These are phyloP conservation scores for Blastomyces parvus DNA, from an alignment of 2,329 filamentous ascomycete species.

Conservation along the genomic window DNA sequence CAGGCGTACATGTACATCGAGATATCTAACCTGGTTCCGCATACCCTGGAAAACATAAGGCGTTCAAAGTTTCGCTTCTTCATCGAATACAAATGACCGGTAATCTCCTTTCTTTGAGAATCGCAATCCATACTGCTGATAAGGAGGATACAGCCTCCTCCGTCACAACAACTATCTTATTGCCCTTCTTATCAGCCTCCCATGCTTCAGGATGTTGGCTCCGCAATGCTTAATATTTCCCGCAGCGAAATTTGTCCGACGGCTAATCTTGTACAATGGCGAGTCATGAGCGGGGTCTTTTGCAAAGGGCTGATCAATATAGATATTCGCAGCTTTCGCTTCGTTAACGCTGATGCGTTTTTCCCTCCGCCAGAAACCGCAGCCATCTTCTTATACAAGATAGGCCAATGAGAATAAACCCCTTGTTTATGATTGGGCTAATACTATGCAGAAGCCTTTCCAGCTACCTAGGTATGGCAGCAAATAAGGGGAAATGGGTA, in stretches of 20 bases:
- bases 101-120: constrained; percentile 8
- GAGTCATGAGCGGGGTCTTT: neutral
- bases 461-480: too few species aligned
- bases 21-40: too few species aligned
- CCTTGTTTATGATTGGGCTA: too few species aligned
- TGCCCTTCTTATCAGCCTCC: neutral
- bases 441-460: too few species aligned
- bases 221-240: neutral
- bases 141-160: neutral
- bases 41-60: too few species aligned
- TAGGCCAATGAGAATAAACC: neutral
- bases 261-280: neutral
- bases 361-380: neutral
- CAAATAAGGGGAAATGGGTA: too few species aligned
- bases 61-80: constrained; percentile 1
- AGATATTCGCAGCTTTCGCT: neutral
- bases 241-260: neutral
- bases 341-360: neutral
- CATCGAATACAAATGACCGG: constrained; percentile 7
- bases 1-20: too few species aligned
- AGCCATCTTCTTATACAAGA: neutral
- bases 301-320: neutral
- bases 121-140: neutral
- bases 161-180: neutral
- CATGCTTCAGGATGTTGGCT: neutral